Percentiles rank a stretch among this genome's conserved stretches.
Conservation (phyloP, 352 stramenopile genomes). For the Phytopythium kandeliae region DNA sequence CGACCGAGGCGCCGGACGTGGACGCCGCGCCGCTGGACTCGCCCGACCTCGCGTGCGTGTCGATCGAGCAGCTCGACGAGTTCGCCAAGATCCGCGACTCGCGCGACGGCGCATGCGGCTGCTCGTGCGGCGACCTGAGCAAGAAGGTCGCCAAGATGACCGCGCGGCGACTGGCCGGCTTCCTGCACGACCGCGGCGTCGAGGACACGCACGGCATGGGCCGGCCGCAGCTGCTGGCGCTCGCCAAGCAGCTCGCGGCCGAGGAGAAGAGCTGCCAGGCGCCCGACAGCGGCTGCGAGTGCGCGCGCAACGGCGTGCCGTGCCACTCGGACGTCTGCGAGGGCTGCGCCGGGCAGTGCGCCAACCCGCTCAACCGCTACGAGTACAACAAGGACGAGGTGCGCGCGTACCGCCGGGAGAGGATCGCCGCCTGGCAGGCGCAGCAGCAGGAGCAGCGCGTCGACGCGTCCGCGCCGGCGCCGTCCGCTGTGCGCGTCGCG, state of each 20-base stretch:
- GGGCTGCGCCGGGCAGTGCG: conserved; percentile 65
- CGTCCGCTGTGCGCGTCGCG: background rate
- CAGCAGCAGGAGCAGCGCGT: too few relatives aligned
- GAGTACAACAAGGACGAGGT: conserved; percentile 71
- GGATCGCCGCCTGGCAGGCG: conserved; percentile 57
- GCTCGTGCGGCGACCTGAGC: conserved; percentile 75
- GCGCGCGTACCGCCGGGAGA: conserved; percentile 61
- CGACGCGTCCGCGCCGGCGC: too few relatives aligned
- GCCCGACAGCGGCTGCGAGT: conserved; percentile 58
- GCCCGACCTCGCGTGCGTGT: conserved; percentile 73
- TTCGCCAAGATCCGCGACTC: conserved; percentile 81
- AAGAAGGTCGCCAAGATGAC: conserved; percentile 81
- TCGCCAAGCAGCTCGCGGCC: conserved; percentile 52
- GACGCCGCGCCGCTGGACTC: conserved; percentile 22
- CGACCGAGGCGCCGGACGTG: conserved; percentile 10
- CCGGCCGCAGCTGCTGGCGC: conserved; percentile 66
- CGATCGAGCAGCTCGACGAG: conserved; percentile 78
- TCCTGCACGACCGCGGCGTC: conserved; percentile 54
- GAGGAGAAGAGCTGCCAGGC: conserved; percentile 75
- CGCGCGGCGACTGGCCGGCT: conserved; percentile 68
- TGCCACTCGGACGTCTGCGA: conserved; percentile 74
- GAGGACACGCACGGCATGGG: conserved; percentile 19
- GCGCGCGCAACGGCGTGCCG: conserved; percentile 58
- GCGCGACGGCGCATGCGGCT: conserved; percentile 64
- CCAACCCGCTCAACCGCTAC: conserved; percentile 67